Percentiles rank a stretch among this genome's conserved stretches.
These are phyloP conservation scores for Fraxinus greggii DNA, from an alignment of 305 asterid genomes.

Conservation along the genomic window DNA sequence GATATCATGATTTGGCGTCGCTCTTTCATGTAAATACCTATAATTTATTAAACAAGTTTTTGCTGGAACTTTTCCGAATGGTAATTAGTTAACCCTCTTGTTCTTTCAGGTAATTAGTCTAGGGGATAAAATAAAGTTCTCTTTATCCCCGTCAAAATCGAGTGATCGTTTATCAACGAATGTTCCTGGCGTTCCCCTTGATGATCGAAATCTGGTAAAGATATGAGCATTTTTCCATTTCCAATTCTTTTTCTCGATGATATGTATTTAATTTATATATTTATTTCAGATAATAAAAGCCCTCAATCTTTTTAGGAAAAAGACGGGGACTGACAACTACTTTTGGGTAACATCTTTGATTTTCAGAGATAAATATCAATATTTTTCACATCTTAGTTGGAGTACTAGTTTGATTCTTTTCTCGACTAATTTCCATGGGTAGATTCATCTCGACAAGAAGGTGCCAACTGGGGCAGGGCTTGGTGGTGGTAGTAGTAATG, in stretches of 20 bases:
- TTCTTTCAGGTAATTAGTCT: slow-evolving; percentile 79
- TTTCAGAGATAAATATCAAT: background rate
- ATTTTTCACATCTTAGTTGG: background rate
- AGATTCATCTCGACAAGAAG: slow-evolving; percentile 94
- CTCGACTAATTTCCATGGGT: slow-evolving; percentile 10
- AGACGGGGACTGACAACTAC: slow-evolving; percentile 71
- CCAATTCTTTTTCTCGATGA: background rate
- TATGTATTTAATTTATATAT: background rate
- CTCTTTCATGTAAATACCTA: slow-evolving; percentile 63
- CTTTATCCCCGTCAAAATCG: slow-evolving; percentile 75
- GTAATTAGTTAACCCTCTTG: slow-evolving; percentile 19
- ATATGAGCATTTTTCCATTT: background rate
- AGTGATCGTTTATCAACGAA: slow-evolving; percentile 77
- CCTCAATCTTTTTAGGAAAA: slow-evolving; percentile 85
- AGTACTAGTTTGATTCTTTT: slow-evolving; percentile 9
- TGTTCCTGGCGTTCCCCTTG: slow-evolving; percentile 89
- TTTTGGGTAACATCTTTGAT: slow-evolving; percentile 59
- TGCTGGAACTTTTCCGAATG: background rate
- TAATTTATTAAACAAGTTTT: background rate
- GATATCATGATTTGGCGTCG: slow-evolving; percentile 95
- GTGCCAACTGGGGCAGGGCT: slow-evolving; percentile 99
- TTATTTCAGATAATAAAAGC: slow-evolving; percentile 82
- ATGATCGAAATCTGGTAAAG: slow-evolving; percentile 76
- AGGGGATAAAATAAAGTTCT: slow-evolving; percentile 86
- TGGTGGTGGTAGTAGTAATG: slow-evolving; percentile 99